These are phyloP conservation scores for Sedum album DNA, from an alignment of 164 flowering plant species.

Conservation along the genomic window DNA sequence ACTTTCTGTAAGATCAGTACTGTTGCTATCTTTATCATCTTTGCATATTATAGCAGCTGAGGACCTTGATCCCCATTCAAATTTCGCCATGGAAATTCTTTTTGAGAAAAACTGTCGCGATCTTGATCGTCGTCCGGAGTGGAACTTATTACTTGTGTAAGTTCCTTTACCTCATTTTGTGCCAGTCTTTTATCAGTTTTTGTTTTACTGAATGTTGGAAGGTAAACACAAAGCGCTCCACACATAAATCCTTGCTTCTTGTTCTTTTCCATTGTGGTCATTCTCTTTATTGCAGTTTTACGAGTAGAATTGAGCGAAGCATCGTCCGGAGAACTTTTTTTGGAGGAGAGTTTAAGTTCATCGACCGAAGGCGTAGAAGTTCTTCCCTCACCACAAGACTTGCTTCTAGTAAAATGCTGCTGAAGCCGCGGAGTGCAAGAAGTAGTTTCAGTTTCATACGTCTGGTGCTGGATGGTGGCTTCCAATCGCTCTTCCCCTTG, in stretches of 20 bases:
- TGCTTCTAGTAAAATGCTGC: not conserved
- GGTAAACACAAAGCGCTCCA: not conserved
- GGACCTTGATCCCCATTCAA: constrained; percentile 4
- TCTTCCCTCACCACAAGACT: constrained; percentile 5
- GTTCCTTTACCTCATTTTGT: not conserved
- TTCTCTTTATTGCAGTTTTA: too few species aligned
- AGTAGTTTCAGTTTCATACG: not conserved
- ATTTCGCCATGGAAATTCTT: constrained; percentile 3
- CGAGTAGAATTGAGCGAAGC: too few species aligned
- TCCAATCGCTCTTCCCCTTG: not conserved
- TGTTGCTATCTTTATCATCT: not conserved
- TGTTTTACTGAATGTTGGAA: not conserved
- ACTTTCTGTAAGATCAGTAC: not conserved
- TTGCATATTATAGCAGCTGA: constrained; percentile 1
- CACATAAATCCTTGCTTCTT: not conserved
- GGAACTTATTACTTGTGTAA: not conserved
- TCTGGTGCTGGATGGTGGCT: not conserved
- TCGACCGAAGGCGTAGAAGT: not conserved
- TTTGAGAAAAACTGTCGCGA: not conserved
- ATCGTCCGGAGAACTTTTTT: not conserved
- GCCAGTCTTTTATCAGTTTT: not conserved
- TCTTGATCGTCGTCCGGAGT: not conserved
- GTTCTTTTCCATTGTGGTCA: not conserved
- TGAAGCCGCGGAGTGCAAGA: not conserved
- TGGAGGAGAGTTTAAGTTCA: not conserved